Evolutionary conservation across 805 yeast species (phyloP).

Genomic region (Dipodascopsis uninucleata): DNA sequence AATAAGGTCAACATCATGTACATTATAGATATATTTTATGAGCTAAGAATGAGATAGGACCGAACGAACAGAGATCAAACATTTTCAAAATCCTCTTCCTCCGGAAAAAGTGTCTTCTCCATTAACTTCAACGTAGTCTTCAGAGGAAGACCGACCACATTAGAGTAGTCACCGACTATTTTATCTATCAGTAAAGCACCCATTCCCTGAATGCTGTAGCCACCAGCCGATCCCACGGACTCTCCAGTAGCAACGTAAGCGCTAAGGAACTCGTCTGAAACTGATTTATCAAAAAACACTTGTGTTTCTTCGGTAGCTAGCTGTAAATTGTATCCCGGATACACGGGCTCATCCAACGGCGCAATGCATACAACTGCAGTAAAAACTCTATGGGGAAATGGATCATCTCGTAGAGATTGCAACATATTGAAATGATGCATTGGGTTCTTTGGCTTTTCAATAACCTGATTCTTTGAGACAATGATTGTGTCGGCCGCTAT

Average conservation of each 20-base stretch:
- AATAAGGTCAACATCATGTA: background rate
- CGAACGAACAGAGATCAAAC: background rate
- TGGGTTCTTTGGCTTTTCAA: constrained; percentile 76
- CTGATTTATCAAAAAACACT: constrained; percentile 38
- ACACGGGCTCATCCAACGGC: constrained; percentile 41
- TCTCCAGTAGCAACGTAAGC: constrained; percentile 68
- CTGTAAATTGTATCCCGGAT: constrained; percentile 42
- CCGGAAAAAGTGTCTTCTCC: constrained; percentile 33
- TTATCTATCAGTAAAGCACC: constrained; percentile 58
- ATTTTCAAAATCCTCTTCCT: constrained; percentile 23
- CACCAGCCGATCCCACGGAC: constrained; percentile 85
- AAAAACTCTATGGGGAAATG: constrained; percentile 46
- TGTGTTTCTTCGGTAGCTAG: constrained; percentile 44
- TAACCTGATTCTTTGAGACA: constrained; percentile 51
- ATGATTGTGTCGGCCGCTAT: constrained; percentile 78
- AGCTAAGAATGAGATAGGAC: background rate
- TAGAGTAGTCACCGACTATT: constrained; percentile 77
- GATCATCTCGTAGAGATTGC: constrained; percentile 45
- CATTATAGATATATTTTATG: background rate
- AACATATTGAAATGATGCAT: constrained; percentile 51
- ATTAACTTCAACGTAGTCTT: constrained; percentile 50
- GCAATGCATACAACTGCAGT: constrained; percentile 53
- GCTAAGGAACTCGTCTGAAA: constrained; percentile 54
- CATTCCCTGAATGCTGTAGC: constrained; percentile 74
- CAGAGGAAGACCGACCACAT: constrained; percentile 84